These are phyloP conservation scores for Chionographis japonica DNA, from an alignment of 106 monocot genomes.

Conservation along the genomic window DNA sequence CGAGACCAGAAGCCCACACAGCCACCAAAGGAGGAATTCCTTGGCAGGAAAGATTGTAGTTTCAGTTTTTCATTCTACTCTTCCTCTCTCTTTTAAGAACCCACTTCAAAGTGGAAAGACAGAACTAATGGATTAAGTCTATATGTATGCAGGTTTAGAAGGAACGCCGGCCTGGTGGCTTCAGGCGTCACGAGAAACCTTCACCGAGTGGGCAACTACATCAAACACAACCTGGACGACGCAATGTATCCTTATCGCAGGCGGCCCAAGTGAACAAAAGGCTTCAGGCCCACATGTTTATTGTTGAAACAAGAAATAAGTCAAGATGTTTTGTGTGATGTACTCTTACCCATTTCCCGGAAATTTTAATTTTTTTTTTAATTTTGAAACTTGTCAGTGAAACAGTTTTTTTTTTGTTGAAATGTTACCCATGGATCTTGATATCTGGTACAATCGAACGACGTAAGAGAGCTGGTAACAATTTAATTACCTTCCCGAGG, in stretches of 20 bases:
- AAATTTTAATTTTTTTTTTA: too few species aligned
- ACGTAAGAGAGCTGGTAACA: too few species aligned
- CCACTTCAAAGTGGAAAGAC: too few species aligned
- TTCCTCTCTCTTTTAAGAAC: not conserved
- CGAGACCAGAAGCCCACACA: constrained; percentile 25
- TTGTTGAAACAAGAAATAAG: too few species aligned
- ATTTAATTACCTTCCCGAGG: too few species aligned
- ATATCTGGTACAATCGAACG: too few species aligned
- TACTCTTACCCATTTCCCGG: too few species aligned
- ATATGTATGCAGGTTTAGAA: constrained; percentile 44
- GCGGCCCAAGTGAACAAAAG: constrained; percentile 35
- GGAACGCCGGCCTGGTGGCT: constrained; percentile 70
- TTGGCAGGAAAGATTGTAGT: constrained; percentile 31
- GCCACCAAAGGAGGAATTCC: constrained; percentile 33
- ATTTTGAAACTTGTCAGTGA: too few species aligned
- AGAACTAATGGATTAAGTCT: not conserved
- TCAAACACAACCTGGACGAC: constrained; percentile 65
- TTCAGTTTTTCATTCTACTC: not conserved
- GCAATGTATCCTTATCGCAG: constrained; percentile 61
- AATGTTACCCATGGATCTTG: too few species aligned
- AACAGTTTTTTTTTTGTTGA: too few species aligned
- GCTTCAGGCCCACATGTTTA: not conserved
- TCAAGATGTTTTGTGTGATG: too few species aligned
- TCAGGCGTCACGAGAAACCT: constrained; percentile 58
- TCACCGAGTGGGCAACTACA: constrained; percentile 41